Evolutionary conservation across 2,329 filamentous ascomycete genomes (phyloP), one percentile per base, ranked within the genome.

Genomic region (Chaetoscypha palmicola): DNA sequence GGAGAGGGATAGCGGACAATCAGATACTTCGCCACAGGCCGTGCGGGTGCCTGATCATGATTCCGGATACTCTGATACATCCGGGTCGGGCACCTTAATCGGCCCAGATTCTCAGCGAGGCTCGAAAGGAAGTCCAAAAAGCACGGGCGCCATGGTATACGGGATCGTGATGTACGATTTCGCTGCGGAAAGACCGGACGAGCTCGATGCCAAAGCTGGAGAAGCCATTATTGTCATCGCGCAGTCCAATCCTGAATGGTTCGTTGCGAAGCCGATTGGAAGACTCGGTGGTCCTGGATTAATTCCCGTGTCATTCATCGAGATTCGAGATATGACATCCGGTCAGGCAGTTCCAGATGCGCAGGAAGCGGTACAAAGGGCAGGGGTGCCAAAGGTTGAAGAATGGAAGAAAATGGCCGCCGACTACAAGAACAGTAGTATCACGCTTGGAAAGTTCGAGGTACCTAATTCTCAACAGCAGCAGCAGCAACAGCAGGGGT

Each of bases 401-500:
- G 92, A 98, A 59, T 98, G 92, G 92, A 98, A 98, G 72, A 94
- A 94, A 68, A 96, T 96, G 88, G 90, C 92, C 0, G 91, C 91
- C 44, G 91, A 96, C 52, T 98, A 98, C 68, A 98, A 98, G 72
- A 96, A 97, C 64, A 95, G 90, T 64, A 97, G 92, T 67, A 97
- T 98, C 62, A 91, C 90, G 0, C 71, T 98, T 32, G 92, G 92
- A 54, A 94, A 91, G 66, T 91, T 94, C 55, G 87, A 91, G 57
- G 72, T 68, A 46, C 72, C 77, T 50, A 62, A 45, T 62, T 61
- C 52, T 49, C 58, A 55, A 24, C 69, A 75, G 54, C 74, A 74
- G 55, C 68, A 76, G 53, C n/a, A n/a, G n/a, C 58, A 55, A 24
- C 69, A 75, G 54, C 74, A 74, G 55, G 70, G 73, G 10, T 69